A percentile compares a stretch with the other conserved stretches of the same genome.
Conservation (phyloP, 2,329 filamentous ascomycete genomes). For the Xenoacremonium recifei region DNA sequence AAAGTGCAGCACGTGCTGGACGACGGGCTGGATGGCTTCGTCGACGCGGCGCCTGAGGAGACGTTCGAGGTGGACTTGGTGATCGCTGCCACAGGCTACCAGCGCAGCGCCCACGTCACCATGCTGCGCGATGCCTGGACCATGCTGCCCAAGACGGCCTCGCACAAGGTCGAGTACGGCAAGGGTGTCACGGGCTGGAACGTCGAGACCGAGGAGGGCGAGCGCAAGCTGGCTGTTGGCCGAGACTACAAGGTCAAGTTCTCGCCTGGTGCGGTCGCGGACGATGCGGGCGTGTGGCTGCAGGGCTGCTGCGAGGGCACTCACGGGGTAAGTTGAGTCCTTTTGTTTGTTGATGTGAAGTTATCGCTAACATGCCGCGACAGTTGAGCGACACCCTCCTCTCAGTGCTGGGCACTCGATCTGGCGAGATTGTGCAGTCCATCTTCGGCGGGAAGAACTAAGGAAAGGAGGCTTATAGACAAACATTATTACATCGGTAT, state of each 20-base stretch:
- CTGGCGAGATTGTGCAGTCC: conserved; percentile 74
- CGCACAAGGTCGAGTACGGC: conserved; percentile 26
- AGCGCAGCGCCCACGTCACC: conserved; percentile 72
- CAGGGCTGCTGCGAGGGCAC: conserved; percentile 93
- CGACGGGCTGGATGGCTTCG: conserved; percentile 40
- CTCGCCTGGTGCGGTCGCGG: conserved; percentile 63
- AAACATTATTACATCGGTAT: conserved; percentile 17
- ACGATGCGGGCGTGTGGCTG: conserved; percentile 79
- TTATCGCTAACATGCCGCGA: conserved; percentile 17
- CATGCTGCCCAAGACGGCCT: conserved; percentile 59
- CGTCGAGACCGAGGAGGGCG: conserved; percentile 35
- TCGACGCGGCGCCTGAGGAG: conserved; percentile 47
- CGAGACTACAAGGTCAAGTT: conserved; percentile 81
- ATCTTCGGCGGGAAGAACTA: conserved; percentile 58
- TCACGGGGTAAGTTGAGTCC: conserved; percentile 70
- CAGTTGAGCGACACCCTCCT: conserved; percentile 79
- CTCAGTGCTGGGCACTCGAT: conserved; percentile 72
- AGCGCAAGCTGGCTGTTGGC: conserved; percentile 61
- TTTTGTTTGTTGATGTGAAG: conserved; percentile 3
- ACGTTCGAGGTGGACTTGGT: conserved; percentile 74
- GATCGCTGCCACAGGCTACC: conserved; percentile 86
- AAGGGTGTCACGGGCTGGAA: conserved; percentile 41
- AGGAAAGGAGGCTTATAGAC: conserved; percentile 17
- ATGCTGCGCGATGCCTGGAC: conserved; percentile 67
- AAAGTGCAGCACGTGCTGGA: conserved; percentile 50